phyloP scores from a whole-genome alignment of 805 yeast genomes.

The Yamadazyma phyllophila region DNA sequence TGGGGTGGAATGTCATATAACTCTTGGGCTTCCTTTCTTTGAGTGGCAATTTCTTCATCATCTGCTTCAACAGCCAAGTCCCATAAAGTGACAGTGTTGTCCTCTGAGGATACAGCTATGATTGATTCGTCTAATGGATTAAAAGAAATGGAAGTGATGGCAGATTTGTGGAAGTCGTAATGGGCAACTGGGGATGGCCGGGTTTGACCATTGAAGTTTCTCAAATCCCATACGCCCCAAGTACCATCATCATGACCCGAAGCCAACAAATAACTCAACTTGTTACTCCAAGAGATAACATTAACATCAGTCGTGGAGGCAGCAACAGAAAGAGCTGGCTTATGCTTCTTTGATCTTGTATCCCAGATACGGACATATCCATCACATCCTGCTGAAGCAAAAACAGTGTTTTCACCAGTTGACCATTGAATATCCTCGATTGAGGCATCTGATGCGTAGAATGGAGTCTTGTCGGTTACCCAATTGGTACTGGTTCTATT shows the following conservation, averaged over 20 bases:
- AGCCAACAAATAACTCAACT: slow-evolving; percentile 82
- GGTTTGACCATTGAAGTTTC: slow-evolving; percentile 64
- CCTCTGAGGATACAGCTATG: slow-evolving; percentile 93
- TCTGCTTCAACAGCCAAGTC: slow-evolving; percentile 98
- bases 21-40: slow-evolving; percentile 73
- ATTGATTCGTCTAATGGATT: slow-evolving; percentile 95
- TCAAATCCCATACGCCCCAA: slow-evolving; percentile 98
- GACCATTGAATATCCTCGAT: slow-evolving; percentile 98
- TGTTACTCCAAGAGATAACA: slow-evolving; percentile 92
- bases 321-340: slow-evolving; percentile 80
- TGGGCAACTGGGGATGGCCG: slow-evolving; percentile 83
- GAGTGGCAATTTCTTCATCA: slow-evolving; percentile 92
- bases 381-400: slow-evolving; percentile 92
- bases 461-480: slow-evolving; percentile 84
- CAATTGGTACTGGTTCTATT: slow-evolving; percentile 73
- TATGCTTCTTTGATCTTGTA: slow-evolving; percentile 86
- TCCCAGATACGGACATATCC: slow-evolving; percentile 96
- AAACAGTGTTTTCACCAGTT: slow-evolving; percentile 84
- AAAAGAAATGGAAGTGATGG: slow-evolving; percentile 90
- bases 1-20: slow-evolving; percentile 93
- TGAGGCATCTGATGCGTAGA: slow-evolving; percentile 64
- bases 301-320: slow-evolving; percentile 86
- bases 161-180: slow-evolving; percentile 91
- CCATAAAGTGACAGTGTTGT: slow-evolving; percentile 96
- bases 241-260: slow-evolving; percentile 96